Conservation (phyloP, 495 filamentous ascomycete species). For the Penicillium mononematosum region DNA sequence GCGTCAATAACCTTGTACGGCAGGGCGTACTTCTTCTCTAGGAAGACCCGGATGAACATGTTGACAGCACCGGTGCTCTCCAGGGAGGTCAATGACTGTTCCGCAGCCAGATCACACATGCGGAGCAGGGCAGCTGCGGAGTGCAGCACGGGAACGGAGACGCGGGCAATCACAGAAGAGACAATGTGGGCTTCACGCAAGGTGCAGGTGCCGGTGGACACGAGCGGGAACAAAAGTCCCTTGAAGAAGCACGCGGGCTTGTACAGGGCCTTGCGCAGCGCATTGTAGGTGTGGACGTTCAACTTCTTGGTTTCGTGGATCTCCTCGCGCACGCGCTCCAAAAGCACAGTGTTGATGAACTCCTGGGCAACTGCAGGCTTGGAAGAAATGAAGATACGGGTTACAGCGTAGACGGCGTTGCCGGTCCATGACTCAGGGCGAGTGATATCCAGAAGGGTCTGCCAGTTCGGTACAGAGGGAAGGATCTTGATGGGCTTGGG, state of each 20-base stretch:
- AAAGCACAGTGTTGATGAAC: conserved; percentile 77
- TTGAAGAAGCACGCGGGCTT: conserved; percentile 98
- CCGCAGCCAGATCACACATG: conserved; percentile 88
- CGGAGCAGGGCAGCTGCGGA: conserved; percentile 88
- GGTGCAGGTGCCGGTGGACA: conserved; percentile 73
- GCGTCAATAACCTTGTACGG: conserved; percentile 94
- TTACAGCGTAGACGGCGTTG: conserved; percentile 82
- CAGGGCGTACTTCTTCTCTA: conserved; percentile 96
- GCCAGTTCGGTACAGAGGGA: conserved; percentile 86
- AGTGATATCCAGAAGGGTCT: conserved; percentile 79
- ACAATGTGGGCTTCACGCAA: conserved; percentile 90
- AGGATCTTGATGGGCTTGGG: conserved; percentile 98
- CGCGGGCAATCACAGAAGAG: conserved; percentile 73
- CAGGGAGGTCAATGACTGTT: conserved; percentile 70
- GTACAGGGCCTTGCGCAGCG: conserved; percentile 88
- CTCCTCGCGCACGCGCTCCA: conserved; percentile 87
- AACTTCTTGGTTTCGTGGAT: conserved; percentile 85
- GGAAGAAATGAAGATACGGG: conserved; percentile 81
- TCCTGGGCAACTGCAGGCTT: conserved; percentile 72
- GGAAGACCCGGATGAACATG: conserved; percentile 83
- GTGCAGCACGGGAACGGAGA: conserved; percentile 84
- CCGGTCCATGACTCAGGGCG: conserved; percentile 82
- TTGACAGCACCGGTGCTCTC: conserved; percentile 85
- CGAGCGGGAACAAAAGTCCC: conserved; percentile 88
- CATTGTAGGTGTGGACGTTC: conserved; percentile 91